Conservation (phyloP, 2,329 filamentous ascomycete genomes). For the Cladophialophora chaetospira region DNA sequence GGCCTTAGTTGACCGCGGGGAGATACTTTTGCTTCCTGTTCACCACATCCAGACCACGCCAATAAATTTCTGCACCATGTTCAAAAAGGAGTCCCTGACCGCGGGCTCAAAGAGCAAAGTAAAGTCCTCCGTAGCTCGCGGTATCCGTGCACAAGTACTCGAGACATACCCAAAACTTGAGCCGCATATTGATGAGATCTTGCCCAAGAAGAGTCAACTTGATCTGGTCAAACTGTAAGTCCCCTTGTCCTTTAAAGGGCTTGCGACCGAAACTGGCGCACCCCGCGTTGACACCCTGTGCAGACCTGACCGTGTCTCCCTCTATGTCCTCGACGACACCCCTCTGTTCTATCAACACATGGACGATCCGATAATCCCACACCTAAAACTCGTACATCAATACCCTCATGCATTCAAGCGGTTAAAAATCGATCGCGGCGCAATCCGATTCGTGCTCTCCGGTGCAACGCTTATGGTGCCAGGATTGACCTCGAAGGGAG, state of each 20-base stretch:
- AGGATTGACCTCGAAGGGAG: slow-evolving; percentile 81
- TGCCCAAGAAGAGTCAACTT: slow-evolving; percentile 91
- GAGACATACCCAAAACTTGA: slow-evolving; percentile 82
- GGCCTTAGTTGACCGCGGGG: no score
- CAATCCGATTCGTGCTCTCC: slow-evolving; percentile 92
- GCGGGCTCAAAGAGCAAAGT: slow-evolving; percentile 88
- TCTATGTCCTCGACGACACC: slow-evolving; percentile 74
- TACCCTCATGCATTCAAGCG: slow-evolving; percentile 83
- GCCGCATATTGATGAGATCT: slow-evolving; percentile 86
- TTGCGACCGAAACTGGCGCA: neutral
- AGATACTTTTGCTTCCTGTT: no score
- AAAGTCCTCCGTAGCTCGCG: slow-evolving; percentile 92
- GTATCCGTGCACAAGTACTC: slow-evolving; percentile 77
- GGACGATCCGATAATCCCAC: slow-evolving; percentile 76
- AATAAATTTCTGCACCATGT: no score
- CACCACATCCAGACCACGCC: no score
- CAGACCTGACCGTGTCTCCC: slow-evolving; percentile 79
- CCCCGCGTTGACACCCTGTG: neutral
- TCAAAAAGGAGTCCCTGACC: slow-evolving; percentile 57
- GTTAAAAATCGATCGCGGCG: slow-evolving; percentile 89
- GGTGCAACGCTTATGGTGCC: slow-evolving; percentile 97
- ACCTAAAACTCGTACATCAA: slow-evolving; percentile 84
- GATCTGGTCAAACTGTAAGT: slow-evolving; percentile 81
- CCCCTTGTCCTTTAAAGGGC: neutral
- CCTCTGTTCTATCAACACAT: slow-evolving; percentile 92